Percentiles rank a stretch among this genome's conserved stretches.
Conservation (phyloP, 2,329 filamentous ascomycete species). For the Ceratocystis lukuohia region DNA sequence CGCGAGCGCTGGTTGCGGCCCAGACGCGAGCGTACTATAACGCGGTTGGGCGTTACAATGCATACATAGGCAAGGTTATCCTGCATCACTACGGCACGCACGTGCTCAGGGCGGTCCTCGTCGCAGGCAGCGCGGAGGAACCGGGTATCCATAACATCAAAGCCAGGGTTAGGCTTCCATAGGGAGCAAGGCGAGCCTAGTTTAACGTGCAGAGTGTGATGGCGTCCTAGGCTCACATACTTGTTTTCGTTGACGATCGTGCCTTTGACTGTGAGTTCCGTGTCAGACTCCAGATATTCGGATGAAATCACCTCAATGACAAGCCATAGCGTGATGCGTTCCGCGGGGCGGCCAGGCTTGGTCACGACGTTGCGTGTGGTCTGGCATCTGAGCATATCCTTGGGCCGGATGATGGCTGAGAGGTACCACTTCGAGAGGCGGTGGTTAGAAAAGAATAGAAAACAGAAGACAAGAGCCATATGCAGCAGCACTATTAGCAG, state of each 20-base stretch:
- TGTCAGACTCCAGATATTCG: slow-evolving; percentile 44
- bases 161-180: slow-evolving; percentile 63
- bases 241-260: slow-evolving; percentile 40
- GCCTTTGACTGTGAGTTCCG: slow-evolving; percentile 43
- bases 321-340: slow-evolving; percentile 45
- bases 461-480: background rate
- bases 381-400: slow-evolving; percentile 41
- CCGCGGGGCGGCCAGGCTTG: slow-evolving; percentile 35
- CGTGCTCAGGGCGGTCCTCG: slow-evolving; percentile 63
- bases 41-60: slow-evolving; percentile 67
- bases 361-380: slow-evolving; percentile 44
- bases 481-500: too few species aligned
- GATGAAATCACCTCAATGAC: slow-evolving; percentile 43
- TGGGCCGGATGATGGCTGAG: slow-evolving; percentile 44
- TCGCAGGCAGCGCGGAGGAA: slow-evolving; percentile 68
- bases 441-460: background rate
- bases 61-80: slow-evolving; percentile 76
- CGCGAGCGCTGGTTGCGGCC: slow-evolving; percentile 44
- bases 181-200: slow-evolving; percentile 77
- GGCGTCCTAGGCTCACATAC: slow-evolving; percentile 39
- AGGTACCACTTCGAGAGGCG: slow-evolving; percentile 39
- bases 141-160: slow-evolving; percentile 78
- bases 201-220: slow-evolving; percentile 64
- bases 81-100: slow-evolving; percentile 88
- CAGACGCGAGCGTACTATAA: slow-evolving; percentile 55